phyloP scores from a whole-genome alignment of 305 asterid species.

The Fraxinus dipetala region DNA sequence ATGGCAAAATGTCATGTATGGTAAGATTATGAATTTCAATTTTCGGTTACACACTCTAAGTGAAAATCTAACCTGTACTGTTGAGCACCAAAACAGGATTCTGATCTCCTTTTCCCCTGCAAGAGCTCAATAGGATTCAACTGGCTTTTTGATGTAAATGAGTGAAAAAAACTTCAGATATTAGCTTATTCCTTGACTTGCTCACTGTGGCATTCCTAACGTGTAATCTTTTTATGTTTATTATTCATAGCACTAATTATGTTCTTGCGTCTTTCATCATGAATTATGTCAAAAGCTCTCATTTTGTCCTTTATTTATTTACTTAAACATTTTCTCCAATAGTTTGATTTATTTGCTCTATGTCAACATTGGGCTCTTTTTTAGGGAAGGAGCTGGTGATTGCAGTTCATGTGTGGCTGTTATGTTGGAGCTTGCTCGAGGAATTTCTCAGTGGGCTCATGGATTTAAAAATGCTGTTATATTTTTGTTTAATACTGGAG shows the following conservation, averaged over 20 bases:
- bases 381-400: slow-evolving; percentile 98
- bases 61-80: not conserved
- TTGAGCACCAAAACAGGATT: slow-evolving; percentile 1
- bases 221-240: not conserved
- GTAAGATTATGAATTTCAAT: not conserved
- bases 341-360: not conserved
- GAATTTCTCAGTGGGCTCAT: slow-evolving; percentile 96
- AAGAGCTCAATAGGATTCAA: not conserved
- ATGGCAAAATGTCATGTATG: not conserved
- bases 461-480: slow-evolving; percentile 83
- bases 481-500: slow-evolving; percentile 93
- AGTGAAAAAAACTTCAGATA: not conserved
- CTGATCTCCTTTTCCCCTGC: not conserved
- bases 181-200: not conserved
- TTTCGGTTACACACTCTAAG: not conserved
- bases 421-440: slow-evolving; percentile 99
- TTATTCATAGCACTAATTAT: not conserved
- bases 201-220: not conserved
- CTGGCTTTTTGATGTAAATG: not conserved
- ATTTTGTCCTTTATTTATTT: not conserved
- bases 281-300: not conserved
- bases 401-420: slow-evolving; percentile 97
- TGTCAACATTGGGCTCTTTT: slow-evolving; percentile 8
- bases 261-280: not conserved
- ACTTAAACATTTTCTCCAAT: not conserved